These are phyloP conservation scores for Fusarium pininemorale DNA, from an alignment of 2,329 filamentous ascomycete species.

Conservation along the genomic window DNA sequence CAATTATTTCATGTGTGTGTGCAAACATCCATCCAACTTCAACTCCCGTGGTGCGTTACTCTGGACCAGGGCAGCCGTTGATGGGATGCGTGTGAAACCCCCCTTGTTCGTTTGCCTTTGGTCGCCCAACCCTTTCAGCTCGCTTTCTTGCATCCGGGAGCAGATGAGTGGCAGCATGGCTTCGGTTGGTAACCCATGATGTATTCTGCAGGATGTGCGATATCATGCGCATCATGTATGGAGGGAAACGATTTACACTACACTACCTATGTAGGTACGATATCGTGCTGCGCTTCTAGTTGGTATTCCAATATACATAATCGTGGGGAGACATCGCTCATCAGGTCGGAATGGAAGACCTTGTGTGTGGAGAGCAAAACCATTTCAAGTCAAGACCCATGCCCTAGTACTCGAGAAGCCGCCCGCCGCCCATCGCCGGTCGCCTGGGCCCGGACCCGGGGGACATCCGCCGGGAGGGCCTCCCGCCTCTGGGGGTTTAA, in stretches of 20 bases:
- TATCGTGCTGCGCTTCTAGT: constrained; percentile 1
- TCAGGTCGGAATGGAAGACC: constrained; percentile 7
- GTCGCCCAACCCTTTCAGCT: constrained; percentile 26
- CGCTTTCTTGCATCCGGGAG: constrained; percentile 36
- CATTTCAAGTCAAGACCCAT: constrained; percentile 26
- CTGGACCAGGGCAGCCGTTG: constrained; percentile 8
- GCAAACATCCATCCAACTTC: constrained; percentile 15
- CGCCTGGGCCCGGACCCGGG: constrained; percentile 31
- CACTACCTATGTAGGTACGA: neutral
- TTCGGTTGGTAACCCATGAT: constrained; percentile 24
- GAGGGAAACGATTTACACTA: constrained; percentile 3
- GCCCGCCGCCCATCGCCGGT: constrained; percentile 19
- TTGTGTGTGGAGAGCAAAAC: constrained; percentile 25
- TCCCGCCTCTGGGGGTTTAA: constrained; percentile 30
- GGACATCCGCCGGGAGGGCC: constrained; percentile 34
- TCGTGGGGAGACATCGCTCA: constrained; percentile 6
- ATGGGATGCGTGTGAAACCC: constrained; percentile 9
- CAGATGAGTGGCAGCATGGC: constrained; percentile 25
- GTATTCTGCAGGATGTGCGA: constrained; percentile 19
- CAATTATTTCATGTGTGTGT: constrained; percentile 19
- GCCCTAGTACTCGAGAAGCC: constrained; percentile 26
- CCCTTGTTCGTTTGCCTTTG: constrained; percentile 31
- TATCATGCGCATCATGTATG: constrained; percentile 23
- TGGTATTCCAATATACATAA: neutral
- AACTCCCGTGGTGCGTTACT: constrained; percentile 37